phyloP scores from a whole-genome alignment of 257 asterid genomes.

The Datura wrightii region DNA sequence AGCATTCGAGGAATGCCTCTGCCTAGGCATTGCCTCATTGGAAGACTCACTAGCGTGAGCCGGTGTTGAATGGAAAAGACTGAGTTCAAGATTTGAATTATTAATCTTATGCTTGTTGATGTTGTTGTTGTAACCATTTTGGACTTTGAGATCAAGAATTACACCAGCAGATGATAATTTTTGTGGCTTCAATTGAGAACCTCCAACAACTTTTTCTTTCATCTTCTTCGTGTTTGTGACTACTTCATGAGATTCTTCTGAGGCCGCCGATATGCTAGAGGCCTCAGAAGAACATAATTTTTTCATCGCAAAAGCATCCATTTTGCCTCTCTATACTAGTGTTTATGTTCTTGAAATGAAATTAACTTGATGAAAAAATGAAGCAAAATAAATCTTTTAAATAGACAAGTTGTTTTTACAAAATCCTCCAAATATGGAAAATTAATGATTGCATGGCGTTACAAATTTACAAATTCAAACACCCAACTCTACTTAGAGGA shows the following conservation, averaged over 20 bases:
- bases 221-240: slow-evolving; percentile 1
- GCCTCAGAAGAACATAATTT: slow-evolving; percentile 53
- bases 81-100: slow-evolving; percentile 30
- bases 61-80: slow-evolving; percentile 44
- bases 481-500: no score
- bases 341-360: background rate
- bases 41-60: slow-evolving; percentile 33
- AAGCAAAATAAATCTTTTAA: background rate
- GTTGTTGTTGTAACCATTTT: slow-evolving; percentile 33
- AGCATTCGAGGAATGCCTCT: slow-evolving; percentile 34
- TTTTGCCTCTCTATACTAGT: background rate
- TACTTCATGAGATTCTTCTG: slow-evolving; percentile 41
- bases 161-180: slow-evolving; percentile 26
- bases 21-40: slow-evolving; percentile 30
- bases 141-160: slow-evolving; percentile 52
- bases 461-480: no score
- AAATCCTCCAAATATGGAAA: no score
- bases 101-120: slow-evolving; percentile 12
- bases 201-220: slow-evolving; percentile 36
- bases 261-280: slow-evolving; percentile 59
- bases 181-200: background rate
- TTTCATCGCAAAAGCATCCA: slow-evolving; percentile 3
- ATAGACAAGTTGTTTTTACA: no score
- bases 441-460: no score
- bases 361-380: background rate